These are phyloP conservation scores for Eimeria mitis DNA, from an alignment of 169 alveolate genomes.

Conservation along the genomic window DNA sequence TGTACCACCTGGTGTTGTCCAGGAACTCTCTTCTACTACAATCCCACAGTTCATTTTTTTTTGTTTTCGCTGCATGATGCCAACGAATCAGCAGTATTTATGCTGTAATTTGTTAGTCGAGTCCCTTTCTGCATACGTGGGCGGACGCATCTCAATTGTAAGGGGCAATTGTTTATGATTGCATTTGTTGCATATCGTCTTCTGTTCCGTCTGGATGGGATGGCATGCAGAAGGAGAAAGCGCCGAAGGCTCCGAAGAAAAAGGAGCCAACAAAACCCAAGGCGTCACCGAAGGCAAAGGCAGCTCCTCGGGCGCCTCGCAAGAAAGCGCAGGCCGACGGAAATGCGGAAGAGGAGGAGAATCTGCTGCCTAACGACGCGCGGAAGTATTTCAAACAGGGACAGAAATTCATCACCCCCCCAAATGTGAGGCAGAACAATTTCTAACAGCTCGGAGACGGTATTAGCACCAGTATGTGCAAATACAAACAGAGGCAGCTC, in stretches of 20 bases:
- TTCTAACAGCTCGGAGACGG: neutral
- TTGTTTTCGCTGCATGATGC: neutral
- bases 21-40: neutral
- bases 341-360: slow-evolving; percentile 84
- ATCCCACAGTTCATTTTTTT: neutral
- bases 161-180: neutral
- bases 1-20: neutral
- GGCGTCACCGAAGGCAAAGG: slow-evolving; percentile 57
- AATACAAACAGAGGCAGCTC: neutral
- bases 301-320: slow-evolving; percentile 55
- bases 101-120: neutral
- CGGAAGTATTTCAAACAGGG: slow-evolving; percentile 90
- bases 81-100: neutral
- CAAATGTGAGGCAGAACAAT: slow-evolving; percentile 84
- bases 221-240: slow-evolving; percentile 33
- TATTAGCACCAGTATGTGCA: neutral
- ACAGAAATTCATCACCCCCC: slow-evolving; percentile 94
- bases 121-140: neutral
- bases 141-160: neutral
- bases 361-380: slow-evolving; percentile 85
- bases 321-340: slow-evolving; percentile 51
- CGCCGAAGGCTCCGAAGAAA: slow-evolving; percentile 15
- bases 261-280: slow-evolving; percentile 22
- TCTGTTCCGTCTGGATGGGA: neutral
- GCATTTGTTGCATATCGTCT: neutral